These are phyloP conservation scores for Cornus kousa DNA, from an alignment of 148 eudicot genomes.

Conservation along the genomic window DNA sequence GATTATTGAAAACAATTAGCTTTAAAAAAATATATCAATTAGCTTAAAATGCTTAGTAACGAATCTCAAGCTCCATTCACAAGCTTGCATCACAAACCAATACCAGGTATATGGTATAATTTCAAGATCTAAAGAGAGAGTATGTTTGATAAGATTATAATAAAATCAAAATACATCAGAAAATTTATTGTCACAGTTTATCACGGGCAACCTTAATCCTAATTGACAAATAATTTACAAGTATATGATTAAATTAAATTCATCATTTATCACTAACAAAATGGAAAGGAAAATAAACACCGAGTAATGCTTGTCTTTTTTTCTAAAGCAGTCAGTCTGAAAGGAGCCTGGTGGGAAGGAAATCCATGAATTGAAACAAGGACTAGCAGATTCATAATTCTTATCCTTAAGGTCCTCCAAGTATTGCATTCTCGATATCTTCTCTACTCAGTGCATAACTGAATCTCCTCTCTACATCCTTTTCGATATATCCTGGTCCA, in stretches of 20 bases:
- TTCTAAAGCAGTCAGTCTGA: neutral
- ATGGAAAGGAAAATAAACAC: neutral
- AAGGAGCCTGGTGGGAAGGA: neutral
- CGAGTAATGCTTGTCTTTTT: neutral
- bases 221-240: no score
- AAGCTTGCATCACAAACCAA: no score
- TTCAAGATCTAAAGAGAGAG: no score
- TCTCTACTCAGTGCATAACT: conserved; percentile 94
- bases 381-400: neutral
- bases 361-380: neutral
- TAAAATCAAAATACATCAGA: no score
- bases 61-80: no score
- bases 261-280: neutral
- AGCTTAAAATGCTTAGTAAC: no score
- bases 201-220: neutral
- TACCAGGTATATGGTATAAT: no score
- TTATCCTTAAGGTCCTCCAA: conserved; percentile 77
- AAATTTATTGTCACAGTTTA: no score
- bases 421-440: conserved; percentile 95
- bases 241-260: neutral
- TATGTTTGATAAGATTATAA: neutral
- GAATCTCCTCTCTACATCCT: conserved; percentile 93
- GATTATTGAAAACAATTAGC: no score
- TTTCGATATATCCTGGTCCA: conserved; percentile 86
- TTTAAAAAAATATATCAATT: no score